Evolutionary conservation across 768 basidiomycete genomes (phyloP), one percentile per base, ranked within the genome.

Genomic region (Phylloporus scabripes): DNA sequence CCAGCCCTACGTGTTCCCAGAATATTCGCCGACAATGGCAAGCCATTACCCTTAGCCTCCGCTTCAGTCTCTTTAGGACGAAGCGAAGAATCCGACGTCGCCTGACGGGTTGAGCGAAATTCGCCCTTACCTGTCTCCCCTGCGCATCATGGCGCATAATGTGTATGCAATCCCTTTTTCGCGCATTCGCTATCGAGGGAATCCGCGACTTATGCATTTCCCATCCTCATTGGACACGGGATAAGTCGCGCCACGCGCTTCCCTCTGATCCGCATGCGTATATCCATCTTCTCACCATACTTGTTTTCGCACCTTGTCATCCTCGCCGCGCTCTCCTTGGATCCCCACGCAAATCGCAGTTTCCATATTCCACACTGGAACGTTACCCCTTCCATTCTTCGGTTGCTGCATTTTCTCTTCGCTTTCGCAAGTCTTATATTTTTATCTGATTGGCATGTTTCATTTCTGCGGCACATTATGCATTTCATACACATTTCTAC

Each of bases 1-100:
- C 7, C 55, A 82, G 79, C 3, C 83, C 83, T 11, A 80, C 80
- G 31, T 84, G 83, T 65, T 66, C 70, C 8, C 71, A 82, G 60
- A 68, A 65, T 41, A 63, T 85, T 37, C 69, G 71, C 48, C 70
- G 78, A 8, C 78, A 82, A 49, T 84, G 83, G 82, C 79, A 82
- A 56, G 80, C 81, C 8, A 52, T 83, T 24, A 62, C 72, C 0
- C 73, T 85, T 18, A 66, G 79, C 49, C 55, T 83, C 26, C 72
- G 80, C 37, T 83, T 85, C 57, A 67, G 72, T 49, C 65, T 84
- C 37, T 85, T 83, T 63, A 69, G 81, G 45, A 74, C 72, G 17
- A 73, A 74, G 51, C 72, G 73, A 39, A 53, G 66, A 51, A 58
- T 71, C 18, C 54, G 54, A 43, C 64, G 67, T 38, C 55, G 58